Conservation (phyloP, 2,329 filamentous ascomycete genomes). For the Annulohypoxylon truncatum region DNA sequence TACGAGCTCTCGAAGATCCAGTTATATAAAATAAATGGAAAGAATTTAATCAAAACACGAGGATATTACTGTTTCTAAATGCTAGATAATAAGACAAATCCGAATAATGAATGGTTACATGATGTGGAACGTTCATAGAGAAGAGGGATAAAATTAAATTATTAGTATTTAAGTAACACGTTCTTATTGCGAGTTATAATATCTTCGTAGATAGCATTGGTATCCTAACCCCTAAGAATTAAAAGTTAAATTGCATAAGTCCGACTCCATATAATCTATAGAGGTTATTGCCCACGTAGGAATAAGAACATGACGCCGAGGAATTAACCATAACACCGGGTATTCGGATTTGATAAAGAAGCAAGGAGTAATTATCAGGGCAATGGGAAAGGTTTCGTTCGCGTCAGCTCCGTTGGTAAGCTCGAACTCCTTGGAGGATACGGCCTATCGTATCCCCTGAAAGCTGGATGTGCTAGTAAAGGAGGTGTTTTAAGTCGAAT, state of each 20-base stretch:
- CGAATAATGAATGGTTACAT: no score
- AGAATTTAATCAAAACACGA: no score
- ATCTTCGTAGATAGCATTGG: no score
- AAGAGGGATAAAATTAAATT: no score
- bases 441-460: background rate
- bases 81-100: no score
- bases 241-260: background rate
- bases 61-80: no score
- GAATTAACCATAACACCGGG: background rate
- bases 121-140: no score
- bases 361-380: background rate
- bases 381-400: background rate
- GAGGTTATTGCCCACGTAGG: background rate
- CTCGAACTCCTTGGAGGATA: background rate
- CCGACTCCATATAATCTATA: background rate
- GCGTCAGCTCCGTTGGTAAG: background rate
- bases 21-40: no score
- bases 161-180: no score
- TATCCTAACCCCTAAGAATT: background rate
- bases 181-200: no score
- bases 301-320: background rate
- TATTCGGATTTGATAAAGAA: background rate
- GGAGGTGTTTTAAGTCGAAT: constrained; percentile 4
- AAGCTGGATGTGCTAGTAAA: constrained; percentile 7
- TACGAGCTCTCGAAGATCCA: no score